Evolutionary conservation across 306 rosid genomes (phyloP).

Genomic region (Acacia acuminata): DNA sequence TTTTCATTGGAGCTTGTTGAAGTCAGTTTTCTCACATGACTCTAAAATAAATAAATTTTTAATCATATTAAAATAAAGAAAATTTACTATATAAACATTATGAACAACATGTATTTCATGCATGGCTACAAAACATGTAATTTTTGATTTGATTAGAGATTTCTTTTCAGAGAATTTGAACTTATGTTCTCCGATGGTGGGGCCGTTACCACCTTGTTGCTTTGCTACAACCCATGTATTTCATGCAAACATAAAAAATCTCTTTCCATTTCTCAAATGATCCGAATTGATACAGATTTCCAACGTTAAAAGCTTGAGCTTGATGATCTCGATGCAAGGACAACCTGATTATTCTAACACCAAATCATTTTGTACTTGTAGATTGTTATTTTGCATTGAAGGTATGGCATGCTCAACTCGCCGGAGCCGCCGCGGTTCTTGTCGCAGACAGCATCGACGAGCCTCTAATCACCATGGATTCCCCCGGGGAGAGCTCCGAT

Average conservation of each 20-base stretch:
- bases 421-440: constrained; percentile 91
- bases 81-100: too few relatives aligned
- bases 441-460: constrained; percentile 74
- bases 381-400: constrained; percentile 91
- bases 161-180: too few relatives aligned
- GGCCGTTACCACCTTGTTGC: too few relatives aligned
- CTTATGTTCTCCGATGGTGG: too few relatives aligned
- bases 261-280: background rate
- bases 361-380: constrained; percentile 35
- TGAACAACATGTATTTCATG: too few relatives aligned
- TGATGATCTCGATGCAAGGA: background rate
- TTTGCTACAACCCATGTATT: too few relatives aligned
- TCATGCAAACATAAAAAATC: background rate
- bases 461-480: constrained; percentile 86
- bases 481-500: constrained; percentile 70
- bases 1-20: too few relatives aligned
- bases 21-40: too few relatives aligned
- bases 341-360: background rate
- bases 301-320: background rate
- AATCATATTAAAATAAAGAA: too few relatives aligned
- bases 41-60: too few relatives aligned
- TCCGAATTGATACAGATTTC: background rate
- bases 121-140: too few relatives aligned
- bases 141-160: too few relatives aligned
- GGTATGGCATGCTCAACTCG: constrained; percentile 92